phyloP scores from a whole-genome alignment of 2,329 filamentous ascomycete species.

The Botrytis byssoidea region DNA sequence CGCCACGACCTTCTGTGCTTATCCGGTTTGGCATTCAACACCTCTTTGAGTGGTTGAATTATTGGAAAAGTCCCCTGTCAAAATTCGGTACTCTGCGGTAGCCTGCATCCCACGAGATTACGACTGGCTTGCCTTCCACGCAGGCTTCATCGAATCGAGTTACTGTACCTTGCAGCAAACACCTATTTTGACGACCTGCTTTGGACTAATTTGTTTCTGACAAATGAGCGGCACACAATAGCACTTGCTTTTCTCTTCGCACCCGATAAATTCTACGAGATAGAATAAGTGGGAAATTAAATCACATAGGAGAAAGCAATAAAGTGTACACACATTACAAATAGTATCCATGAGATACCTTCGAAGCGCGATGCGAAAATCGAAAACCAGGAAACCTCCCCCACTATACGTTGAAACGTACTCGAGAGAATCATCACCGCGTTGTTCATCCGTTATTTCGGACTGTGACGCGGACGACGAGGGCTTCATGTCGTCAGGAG shows the following conservation, averaged over 20 bases:
- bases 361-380: conserved; percentile 40
- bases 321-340: conserved; percentile 43
- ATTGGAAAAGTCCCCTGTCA: conserved; percentile 27
- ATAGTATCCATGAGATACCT: conserved; percentile 53
- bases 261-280: conserved; percentile 21
- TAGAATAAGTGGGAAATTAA: conserved; percentile 9
- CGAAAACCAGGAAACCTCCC: conserved; percentile 38
- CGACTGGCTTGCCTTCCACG: conserved; percentile 31
- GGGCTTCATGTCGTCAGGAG: conserved; percentile 48
- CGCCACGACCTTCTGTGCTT: conserved; percentile 31
- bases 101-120: conserved; percentile 34
- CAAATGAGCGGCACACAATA: conserved; percentile 34
- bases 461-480: conserved; percentile 50
- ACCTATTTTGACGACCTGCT: conserved; percentile 22
- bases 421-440: conserved; percentile 36
- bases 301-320: conserved; percentile 18
- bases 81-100: conserved; percentile 33
- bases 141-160: conserved; percentile 23
- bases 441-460: conserved; percentile 38
- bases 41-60: conserved; percentile 25
- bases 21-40: conserved; percentile 30
- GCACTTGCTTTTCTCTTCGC: conserved; percentile 24
- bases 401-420: conserved; percentile 34
- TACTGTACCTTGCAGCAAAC: conserved; percentile 29
- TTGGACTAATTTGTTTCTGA: conserved; percentile 27